A percentile compares a stretch with the other conserved stretches of the same genome.
phyloP scores from a whole-genome alignment of 2,329 filamentous ascomycete species.

The Clonostachys solani region DNA sequence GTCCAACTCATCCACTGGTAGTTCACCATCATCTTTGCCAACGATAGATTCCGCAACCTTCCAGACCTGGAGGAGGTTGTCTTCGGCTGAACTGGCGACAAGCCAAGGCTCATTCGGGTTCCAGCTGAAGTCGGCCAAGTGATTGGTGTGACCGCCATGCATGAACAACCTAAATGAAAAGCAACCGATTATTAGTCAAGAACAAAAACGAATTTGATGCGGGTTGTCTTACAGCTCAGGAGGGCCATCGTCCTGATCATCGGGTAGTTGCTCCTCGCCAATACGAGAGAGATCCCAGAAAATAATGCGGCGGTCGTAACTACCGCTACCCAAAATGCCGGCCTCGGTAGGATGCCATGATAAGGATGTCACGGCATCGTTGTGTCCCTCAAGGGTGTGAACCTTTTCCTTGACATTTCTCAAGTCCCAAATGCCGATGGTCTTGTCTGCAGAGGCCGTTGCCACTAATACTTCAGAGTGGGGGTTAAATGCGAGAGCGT shows the following conservation, averaged over 20 bases:
- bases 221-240: slow-evolving; percentile 74
- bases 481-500: slow-evolving; percentile 92
- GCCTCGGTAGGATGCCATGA: slow-evolving; percentile 93
- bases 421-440: slow-evolving; percentile 91
- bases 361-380: slow-evolving; percentile 84
- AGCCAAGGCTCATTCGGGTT: slow-evolving; percentile 97
- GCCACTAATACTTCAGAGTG: slow-evolving; percentile 85
- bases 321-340: slow-evolving; percentile 82
- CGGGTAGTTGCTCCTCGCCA: slow-evolving; percentile 90
- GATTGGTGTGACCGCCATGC: slow-evolving; percentile 97
- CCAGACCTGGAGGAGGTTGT: slow-evolving; percentile 96
- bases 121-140: slow-evolving; percentile 96
- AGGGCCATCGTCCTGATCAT: slow-evolving; percentile 91
- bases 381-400: slow-evolving; percentile 85
- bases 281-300: slow-evolving; percentile 95
- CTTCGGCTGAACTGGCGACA: slow-evolving; percentile 90
- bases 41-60: slow-evolving; percentile 81
- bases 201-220: not conserved
- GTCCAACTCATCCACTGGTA: slow-evolving; percentile 75
- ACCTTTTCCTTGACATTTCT: slow-evolving; percentile 87
- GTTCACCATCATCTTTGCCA: slow-evolving; percentile 69
- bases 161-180: slow-evolving; percentile 71
- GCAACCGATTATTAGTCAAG: slow-evolving; percentile 9
- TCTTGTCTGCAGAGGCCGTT: slow-evolving; percentile 93
- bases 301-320: slow-evolving; percentile 88